Evolutionary conservation across 78 protist genomes (phyloP).

Genomic region (Dictyostelium intermedium): DNA sequence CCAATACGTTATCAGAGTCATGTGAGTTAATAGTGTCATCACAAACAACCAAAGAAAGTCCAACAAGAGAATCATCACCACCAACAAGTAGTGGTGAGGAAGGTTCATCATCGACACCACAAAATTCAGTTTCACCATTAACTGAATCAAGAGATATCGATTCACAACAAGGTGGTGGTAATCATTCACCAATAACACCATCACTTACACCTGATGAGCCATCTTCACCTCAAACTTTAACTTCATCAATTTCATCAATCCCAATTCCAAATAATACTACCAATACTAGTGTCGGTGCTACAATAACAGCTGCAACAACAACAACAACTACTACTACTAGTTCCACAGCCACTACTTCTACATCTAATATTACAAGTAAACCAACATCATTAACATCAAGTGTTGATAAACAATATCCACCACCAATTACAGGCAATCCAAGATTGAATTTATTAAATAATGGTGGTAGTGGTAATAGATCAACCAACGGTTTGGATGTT

Average conservation of each 20-base stretch:
- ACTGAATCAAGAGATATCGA: neutral
- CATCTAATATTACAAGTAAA: neutral
- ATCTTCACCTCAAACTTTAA: neutral
- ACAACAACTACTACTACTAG: neutral
- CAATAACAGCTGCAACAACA: neutral
- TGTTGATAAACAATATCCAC: neutral
- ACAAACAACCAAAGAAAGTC: neutral
- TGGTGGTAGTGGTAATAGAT: conserved; percentile 2
- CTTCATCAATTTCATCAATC: neutral
- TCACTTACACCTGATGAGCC: neutral
- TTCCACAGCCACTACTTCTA: neutral
- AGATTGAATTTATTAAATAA: neutral
- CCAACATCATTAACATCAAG: neutral
- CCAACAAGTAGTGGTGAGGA: neutral
- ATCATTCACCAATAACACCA: neutral
- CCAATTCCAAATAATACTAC: neutral
- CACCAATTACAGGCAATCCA: conserved; percentile 2
- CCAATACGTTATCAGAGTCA: neutral
- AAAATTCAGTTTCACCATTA: conserved; percentile 10
- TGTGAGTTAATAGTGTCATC: neutral
- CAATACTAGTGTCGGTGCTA: too few relatives aligned
- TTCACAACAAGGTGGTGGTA: neutral
- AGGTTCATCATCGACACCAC: neutral
- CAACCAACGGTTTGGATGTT: neutral
- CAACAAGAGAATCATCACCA: neutral